These are phyloP conservation scores for Aspergillus viridinutans DNA, from an alignment of 2,329 filamentous ascomycete species.

Conservation along the genomic window DNA sequence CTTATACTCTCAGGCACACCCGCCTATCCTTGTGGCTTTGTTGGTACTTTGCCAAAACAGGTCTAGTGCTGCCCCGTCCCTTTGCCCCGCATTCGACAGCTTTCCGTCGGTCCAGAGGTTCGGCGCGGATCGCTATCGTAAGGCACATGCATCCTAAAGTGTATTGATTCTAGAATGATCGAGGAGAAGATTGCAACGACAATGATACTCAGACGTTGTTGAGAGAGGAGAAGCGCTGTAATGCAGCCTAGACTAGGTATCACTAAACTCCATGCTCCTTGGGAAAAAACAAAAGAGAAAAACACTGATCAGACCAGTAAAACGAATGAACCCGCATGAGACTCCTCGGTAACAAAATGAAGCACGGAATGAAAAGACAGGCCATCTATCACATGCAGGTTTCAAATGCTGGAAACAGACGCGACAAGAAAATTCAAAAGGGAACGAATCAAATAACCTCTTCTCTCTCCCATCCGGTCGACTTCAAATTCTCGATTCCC, in stretches of 20 bases:
- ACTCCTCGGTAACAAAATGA: not conserved
- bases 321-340: not conserved
- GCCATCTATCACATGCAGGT: not conserved
- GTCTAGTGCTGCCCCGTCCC: conserved; percentile 13
- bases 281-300: not conserved
- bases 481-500: conserved; percentile 59
- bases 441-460: conserved; percentile 60
- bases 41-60: conserved; percentile 18
- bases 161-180: not conserved
- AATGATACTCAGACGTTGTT: not conserved
- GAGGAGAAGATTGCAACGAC: not conserved
- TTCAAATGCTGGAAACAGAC: not conserved
- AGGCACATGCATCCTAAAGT: not conserved
- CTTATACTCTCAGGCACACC: not conserved
- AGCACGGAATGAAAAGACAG: not conserved
- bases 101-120: not conserved
- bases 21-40: not conserved
- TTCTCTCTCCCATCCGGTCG: conserved; percentile 74
- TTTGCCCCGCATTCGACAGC: conserved; percentile 16
- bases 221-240: not conserved
- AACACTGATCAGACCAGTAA: not conserved
- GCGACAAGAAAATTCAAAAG: not conserved
- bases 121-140: not conserved
- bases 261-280: not conserved
- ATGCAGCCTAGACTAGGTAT: not conserved